Evolutionary conservation across 2,329 filamentous ascomycete species (phyloP), one percentile per base, ranked within the genome.

Genomic region (Claviceps paspali): DNA sequence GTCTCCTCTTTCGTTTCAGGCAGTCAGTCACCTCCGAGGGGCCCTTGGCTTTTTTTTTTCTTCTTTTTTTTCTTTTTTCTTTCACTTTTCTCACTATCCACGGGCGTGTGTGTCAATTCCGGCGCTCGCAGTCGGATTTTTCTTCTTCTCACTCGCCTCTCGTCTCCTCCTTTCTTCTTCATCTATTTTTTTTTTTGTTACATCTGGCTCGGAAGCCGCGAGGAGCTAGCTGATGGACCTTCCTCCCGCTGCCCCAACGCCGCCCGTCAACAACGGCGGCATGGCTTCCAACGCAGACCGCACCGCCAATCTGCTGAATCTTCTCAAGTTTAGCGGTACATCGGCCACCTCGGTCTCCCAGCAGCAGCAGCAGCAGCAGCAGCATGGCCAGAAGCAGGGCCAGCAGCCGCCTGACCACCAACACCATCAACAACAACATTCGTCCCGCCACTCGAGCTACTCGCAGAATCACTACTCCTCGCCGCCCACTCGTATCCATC

Each of bases 261-360:
- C 62, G 43, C 62, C 62, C 36, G 55, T 60, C 45, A 61, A 57
- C 41, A 56, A 47, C 43, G 53, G 52, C 47, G 53, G 55, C 47
- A 52, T 57, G 53, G 54, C 53, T 4, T 54, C 57, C 36, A 56
- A 55, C 38, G 51, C 53, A 29, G 67, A 70, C 36, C 67, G 69
- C 47, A 71, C 67, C 29, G 60, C 65, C 39, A 72, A 68, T 45
- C 52, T 78, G 47, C 58, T 78, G 50, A 76, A 71, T 46, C 60
- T 77, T 38, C 65, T 78, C 52, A 77, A 77, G 61, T 76, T 74
- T 48, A 73, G 65, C 44, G 60, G 62, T 32, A 56, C 57, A 34
- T 45, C 52, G 23, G 42, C 45, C 32, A 49, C 46, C 38, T 47
- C 46, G 38, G 49, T 52, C 33, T 42, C 49, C 14, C 60, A 59